phyloP scores from a whole-genome alignment of 208 protist species.

The Phytomonas francai region DNA sequence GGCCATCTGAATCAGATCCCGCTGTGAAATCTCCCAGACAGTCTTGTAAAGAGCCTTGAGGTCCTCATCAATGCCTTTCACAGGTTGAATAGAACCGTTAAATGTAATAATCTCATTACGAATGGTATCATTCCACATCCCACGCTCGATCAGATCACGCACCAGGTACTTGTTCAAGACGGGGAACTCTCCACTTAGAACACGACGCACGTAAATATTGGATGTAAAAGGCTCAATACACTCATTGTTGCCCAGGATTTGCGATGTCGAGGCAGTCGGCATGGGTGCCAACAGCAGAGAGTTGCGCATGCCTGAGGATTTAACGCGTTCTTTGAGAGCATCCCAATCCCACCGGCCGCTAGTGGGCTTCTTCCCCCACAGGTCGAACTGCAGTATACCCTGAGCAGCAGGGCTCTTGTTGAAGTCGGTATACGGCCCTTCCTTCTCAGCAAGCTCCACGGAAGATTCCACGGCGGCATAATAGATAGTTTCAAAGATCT shows the following conservation, averaged over 20 bases:
- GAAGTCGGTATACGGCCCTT: slow-evolving; percentile 95
- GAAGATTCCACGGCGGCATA: slow-evolving; percentile 90
- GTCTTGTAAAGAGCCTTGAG: slow-evolving; percentile 97
- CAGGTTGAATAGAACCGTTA: slow-evolving; percentile 94
- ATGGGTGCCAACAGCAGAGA: slow-evolving; percentile 98
- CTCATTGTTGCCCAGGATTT: slow-evolving; percentile 99
- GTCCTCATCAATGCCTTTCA: slow-evolving; percentile 92
- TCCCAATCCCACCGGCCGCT: slow-evolving; percentile 96
- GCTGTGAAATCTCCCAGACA: slow-evolving; percentile 98
- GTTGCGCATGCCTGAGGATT: slow-evolving; percentile 94
- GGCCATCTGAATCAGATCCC: slow-evolving; percentile 97
- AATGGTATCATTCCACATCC: slow-evolving; percentile 93
- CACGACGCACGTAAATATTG: slow-evolving; percentile 98
- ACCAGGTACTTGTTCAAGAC: slow-evolving; percentile 99
- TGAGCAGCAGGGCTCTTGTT: slow-evolving; percentile 91
- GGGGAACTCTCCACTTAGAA: slow-evolving; percentile 98
- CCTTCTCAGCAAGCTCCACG: slow-evolving; percentile 87
- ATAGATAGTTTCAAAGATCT: slow-evolving; percentile 99
- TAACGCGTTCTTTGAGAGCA: slow-evolving; percentile 85
- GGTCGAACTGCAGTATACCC: slow-evolving; percentile 98
- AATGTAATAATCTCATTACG: slow-evolving; percentile 95
- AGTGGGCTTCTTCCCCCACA: slow-evolving; percentile 89
- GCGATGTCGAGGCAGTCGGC: slow-evolving; percentile 99
- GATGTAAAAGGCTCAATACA: slow-evolving; percentile 99
- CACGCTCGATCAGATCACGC: slow-evolving; percentile 90